These are phyloP conservation scores for Phanerodontia chrysosporium DNA, from an alignment of 768 basidiomycete genomes.

Conservation along the genomic window DNA sequence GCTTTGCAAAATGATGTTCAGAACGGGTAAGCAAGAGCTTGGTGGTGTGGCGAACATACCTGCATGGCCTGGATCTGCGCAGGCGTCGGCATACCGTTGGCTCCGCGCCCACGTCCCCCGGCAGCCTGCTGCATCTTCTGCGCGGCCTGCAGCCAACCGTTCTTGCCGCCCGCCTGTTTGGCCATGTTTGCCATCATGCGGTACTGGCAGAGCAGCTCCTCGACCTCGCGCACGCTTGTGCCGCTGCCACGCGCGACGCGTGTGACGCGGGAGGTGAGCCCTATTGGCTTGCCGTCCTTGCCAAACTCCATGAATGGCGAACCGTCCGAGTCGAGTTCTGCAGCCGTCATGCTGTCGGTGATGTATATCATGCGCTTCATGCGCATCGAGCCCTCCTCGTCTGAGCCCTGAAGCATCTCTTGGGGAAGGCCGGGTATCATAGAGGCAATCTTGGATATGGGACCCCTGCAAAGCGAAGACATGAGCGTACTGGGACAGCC, in stretches of 20 bases:
- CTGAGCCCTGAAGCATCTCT: constrained; percentile 85
- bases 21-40: background rate
- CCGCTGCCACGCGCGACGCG: constrained; percentile 92
- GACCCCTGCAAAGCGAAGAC: constrained; percentile 62
- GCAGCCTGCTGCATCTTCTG: constrained; percentile 90
- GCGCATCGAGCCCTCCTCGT: constrained; percentile 85
- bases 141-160: constrained; percentile 87
- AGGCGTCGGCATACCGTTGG: constrained; percentile 85
- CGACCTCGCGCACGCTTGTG: constrained; percentile 95
- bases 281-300: constrained; percentile 79
- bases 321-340: constrained; percentile 94
- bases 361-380: constrained; percentile 99
- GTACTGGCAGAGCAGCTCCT: constrained; percentile 94
- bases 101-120: constrained; percentile 82
- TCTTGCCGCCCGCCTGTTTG: constrained; percentile 95
- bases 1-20: constrained; percentile 39
- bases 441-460: constrained; percentile 94
- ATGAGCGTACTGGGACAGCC: constrained; percentile 3
- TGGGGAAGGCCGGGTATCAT: constrained; percentile 98
- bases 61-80: constrained; percentile 95
- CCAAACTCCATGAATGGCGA: constrained; percentile 80
- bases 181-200: constrained; percentile 99
- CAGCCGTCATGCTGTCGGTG: constrained; percentile 94
- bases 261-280: constrained; percentile 86
- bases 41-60: constrained; percentile 41